Conservation (phyloP, 2,329 filamentous ascomycete species). For the Alternaria angustiovoidea region DNA sequence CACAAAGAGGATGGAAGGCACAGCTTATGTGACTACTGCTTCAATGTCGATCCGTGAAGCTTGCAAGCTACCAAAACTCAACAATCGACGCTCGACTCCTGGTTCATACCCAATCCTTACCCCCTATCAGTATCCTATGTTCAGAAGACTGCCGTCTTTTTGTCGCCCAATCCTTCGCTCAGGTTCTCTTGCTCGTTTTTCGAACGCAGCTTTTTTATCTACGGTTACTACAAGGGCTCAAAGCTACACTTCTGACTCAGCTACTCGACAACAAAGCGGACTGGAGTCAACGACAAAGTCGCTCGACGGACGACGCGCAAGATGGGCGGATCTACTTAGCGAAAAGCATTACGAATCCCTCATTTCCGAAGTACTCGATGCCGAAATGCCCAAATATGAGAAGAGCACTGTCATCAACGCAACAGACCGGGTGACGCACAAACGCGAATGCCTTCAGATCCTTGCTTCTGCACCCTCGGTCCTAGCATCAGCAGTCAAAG, state of each 20-base stretch:
- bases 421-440: conserved; percentile 17
- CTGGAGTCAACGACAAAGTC: conserved; percentile 3
- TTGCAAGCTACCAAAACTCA: background rate
- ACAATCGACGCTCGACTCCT: background rate
- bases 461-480: conserved; percentile 36
- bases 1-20: background rate
- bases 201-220: background rate
- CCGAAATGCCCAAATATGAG: conserved; percentile 37
- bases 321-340: conserved; percentile 29
- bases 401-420: conserved; percentile 23
- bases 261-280: no score
- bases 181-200: background rate
- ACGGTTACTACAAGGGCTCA: conserved; percentile 16
- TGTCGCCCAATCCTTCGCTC: background rate
- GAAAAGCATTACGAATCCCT: conserved; percentile 30
- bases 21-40: background rate
- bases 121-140: background rate
- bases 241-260: background rate
- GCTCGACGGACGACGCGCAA: conserved; percentile 19
- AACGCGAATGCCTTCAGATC: conserved; percentile 38
- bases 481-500: conserved; percentile 36
- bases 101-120: background rate
- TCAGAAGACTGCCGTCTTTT: background rate
- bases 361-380: conserved; percentile 32
- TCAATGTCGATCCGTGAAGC: background rate